Evolutionary conservation across 2,329 filamentous ascomycete genomes (phyloP), one percentile per base, ranked within the genome.

Genomic region (Graphiopsis chlorocephala): DNA sequence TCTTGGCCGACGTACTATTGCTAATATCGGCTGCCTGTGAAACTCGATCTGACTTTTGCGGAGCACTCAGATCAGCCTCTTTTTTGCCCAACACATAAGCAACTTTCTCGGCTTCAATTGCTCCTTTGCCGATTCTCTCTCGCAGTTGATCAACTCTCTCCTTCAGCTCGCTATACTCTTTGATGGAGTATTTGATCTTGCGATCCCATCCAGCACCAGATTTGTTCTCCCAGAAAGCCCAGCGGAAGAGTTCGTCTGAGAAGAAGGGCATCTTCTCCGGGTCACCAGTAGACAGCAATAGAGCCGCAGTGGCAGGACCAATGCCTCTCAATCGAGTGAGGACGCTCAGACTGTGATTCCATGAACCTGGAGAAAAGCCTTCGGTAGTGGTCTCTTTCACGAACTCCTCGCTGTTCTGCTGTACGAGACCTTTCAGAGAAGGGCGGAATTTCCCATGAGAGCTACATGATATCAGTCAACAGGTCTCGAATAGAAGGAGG

Each of bases 201-300:
- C 80, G 72, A 38, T 78, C 74, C 83, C 82, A 84, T 3, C 75
- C 75, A 28, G 67, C 69, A 2, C 67, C 72, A 26, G 79, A 76
- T 0, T 72, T 77, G 11, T 73, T 72, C 48, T 77, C 75, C 72
- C 84, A 85, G 71, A 85, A 85, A 6, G 90, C 77, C 90, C 90
- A 94, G 68, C 88, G 84, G 73, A 88, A 94, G 3, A 88, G 83
- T 76, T 95, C 91, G 72, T 96, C 92, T 2, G 88, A 90, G 77
- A 94, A 94, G 81, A 94, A 94, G 1, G 90, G 84, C 57, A 88
- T 81, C 14, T 78, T 77, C 0, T 80, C 75, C 0, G 88, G 83
- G 66, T 87, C 83, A 68, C 87, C 84, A 4, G 90, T 85, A 4
- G 88, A 85, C 2, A 95, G 82, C 1, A 94, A 78, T 33, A 95